Evolutionary conservation across 2,329 filamentous ascomycete genomes (phyloP).

Genomic region (Pyricularia sp.): DNA sequence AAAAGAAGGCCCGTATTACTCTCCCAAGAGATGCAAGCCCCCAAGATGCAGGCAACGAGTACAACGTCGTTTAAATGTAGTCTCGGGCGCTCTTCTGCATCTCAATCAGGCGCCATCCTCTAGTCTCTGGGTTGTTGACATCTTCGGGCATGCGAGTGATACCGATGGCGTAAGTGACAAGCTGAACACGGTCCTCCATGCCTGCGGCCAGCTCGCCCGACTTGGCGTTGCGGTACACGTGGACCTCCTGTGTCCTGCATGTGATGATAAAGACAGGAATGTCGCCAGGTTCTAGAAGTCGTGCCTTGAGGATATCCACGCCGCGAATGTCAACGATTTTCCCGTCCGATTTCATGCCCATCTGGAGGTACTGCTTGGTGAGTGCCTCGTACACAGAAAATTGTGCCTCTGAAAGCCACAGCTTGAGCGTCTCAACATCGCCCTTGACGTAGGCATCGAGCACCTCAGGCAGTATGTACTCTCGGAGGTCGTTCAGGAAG

Average conservation of each 20-base stretch:
- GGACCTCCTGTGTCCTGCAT: slow-evolving; percentile 92
- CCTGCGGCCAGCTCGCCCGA: slow-evolving; percentile 81
- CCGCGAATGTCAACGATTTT: slow-evolving; percentile 91
- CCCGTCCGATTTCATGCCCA: slow-evolving; percentile 88
- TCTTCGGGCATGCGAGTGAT: slow-evolving; percentile 91
- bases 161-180: slow-evolving; percentile 96
- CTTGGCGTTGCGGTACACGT: slow-evolving; percentile 92
- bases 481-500: slow-evolving; percentile 89
- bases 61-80: slow-evolving; percentile 43
- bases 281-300: slow-evolving; percentile 76
- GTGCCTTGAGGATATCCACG: slow-evolving; percentile 77
- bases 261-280: slow-evolving; percentile 96
- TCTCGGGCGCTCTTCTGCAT: slow-evolving; percentile 97
- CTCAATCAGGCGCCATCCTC: slow-evolving; percentile 95
- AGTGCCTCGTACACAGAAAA: slow-evolving; percentile 96
- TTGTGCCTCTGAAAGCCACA: slow-evolving; percentile 94
- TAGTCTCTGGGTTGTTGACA: slow-evolving; percentile 91
- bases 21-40: background rate
- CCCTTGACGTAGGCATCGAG: slow-evolving; percentile 97
- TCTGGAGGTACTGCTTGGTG: slow-evolving; percentile 89
- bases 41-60: background rate
- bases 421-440: slow-evolving; percentile 78
- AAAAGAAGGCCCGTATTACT: background rate
- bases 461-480: slow-evolving; percentile 96
- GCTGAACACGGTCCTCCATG: slow-evolving; percentile 98